Percentiles rank a stretch among this genome's conserved stretches.
Conservation (phyloP, 1,139 yeast genomes). For the Suhomyces choctaworum region DNA sequence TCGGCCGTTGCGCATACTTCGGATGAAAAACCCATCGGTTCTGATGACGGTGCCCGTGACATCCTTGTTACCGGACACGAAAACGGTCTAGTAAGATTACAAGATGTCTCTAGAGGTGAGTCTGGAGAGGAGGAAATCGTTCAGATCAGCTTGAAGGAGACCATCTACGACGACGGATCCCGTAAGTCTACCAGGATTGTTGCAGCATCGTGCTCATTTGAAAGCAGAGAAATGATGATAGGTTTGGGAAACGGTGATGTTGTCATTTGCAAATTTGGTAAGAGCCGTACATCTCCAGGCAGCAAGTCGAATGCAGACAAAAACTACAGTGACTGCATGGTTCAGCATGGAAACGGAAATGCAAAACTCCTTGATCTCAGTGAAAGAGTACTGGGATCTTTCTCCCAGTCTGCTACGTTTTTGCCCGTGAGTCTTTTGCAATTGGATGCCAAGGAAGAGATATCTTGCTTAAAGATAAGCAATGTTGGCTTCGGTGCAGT, state of each 20-base stretch:
- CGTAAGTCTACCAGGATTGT: conserved; percentile 46
- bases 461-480: conserved; percentile 66
- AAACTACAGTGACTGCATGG: conserved; percentile 33
- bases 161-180: conserved; percentile 32
- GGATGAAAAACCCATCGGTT: conserved; percentile 49
- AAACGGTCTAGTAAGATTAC: conserved; percentile 73
- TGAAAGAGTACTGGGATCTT: conserved; percentile 35
- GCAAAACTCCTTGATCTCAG: conserved; percentile 36
- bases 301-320: conserved; percentile 3
- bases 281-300: conserved; percentile 19
- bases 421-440: conserved; percentile 58
- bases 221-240: conserved; percentile 73
- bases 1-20: conserved; percentile 51
- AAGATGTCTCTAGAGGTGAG: conserved; percentile 83
- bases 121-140: conserved; percentile 55
- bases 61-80: conserved; percentile 80
- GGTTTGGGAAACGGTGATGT: conserved; percentile 73
- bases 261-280: conserved; percentile 72
- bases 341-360: conserved; percentile 38
- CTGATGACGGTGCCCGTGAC: conserved; percentile 54
- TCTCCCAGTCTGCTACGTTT: conserved; percentile 44
- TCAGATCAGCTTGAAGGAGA: conserved; percentile 38
- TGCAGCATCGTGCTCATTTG: conserved; percentile 71
- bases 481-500: conserved; percentile 84
- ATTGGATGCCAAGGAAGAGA: conserved; percentile 46